These are phyloP conservation scores for Xylariaceae sp. DNA, from an alignment of 2,329 filamentous ascomycete species.

Conservation along the genomic window DNA sequence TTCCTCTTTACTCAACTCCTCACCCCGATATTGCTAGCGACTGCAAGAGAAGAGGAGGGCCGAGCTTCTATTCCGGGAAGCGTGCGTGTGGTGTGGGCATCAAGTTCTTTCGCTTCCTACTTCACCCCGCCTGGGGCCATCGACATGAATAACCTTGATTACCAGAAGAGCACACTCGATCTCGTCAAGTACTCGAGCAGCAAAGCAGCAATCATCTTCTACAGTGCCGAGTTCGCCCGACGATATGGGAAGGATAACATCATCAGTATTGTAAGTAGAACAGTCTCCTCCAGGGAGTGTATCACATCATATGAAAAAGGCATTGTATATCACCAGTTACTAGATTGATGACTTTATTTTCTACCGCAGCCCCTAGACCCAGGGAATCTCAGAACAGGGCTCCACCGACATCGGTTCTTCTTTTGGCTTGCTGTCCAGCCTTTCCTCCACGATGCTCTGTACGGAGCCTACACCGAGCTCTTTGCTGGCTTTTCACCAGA, in stretches of 20 bases:
- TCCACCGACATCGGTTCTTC: constrained; percentile 21
- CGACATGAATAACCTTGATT: constrained; percentile 30
- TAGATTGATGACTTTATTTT: too few species aligned
- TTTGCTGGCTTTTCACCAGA: constrained; percentile 37
- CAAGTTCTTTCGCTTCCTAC: constrained; percentile 25
- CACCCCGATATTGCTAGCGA: constrained; percentile 23
- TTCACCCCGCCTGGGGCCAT: constrained; percentile 24
- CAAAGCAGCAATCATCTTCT: constrained; percentile 29
- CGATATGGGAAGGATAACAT: constrained; percentile 24
- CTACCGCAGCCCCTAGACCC: constrained; percentile 27
- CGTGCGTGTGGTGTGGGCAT: constrained; percentile 31
- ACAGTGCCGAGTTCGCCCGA: constrained; percentile 26
- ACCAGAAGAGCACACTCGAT: constrained; percentile 21
- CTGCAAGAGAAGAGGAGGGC: constrained; percentile 24
- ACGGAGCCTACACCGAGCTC: constrained; percentile 41
- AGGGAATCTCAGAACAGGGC: constrained; percentile 27
- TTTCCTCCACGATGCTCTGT: constrained; percentile 21
- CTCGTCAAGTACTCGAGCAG: constrained; percentile 25
- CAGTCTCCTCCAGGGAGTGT: too few species aligned
- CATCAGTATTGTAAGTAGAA: constrained; percentile 24
- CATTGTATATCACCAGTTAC: too few species aligned
- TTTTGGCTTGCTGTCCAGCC: constrained; percentile 17
- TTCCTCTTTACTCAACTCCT: constrained; percentile 31
- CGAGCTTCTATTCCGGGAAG: too few species aligned
- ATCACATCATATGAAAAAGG: too few species aligned